These are phyloP conservation scores for Dalbergia oliveri DNA, from an alignment of 306 rosid genomes.

Conservation along the genomic window DNA sequence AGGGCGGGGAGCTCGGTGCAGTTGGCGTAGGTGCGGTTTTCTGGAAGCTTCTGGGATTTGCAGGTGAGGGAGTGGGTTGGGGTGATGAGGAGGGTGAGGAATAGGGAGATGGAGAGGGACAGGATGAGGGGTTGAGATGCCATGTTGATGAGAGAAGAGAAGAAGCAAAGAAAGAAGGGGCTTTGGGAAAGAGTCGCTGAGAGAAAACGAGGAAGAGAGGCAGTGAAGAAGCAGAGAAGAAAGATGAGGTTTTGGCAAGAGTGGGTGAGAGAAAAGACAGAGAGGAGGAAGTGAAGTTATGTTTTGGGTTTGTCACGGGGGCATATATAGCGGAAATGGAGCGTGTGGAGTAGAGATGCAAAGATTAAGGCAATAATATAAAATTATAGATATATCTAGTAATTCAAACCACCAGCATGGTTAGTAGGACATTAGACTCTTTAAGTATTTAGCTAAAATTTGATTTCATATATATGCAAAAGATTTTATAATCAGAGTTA, in stretches of 20 bases:
- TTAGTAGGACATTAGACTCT: too few relatives aligned
- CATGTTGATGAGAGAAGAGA: conserved; percentile 36
- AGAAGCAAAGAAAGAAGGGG: not conserved
- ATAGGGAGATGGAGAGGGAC: conserved; percentile 11
- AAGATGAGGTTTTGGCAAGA: not conserved
- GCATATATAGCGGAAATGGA: conserved; percentile 29
- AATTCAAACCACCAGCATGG: too few relatives aligned
- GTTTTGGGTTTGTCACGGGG: not conserved
- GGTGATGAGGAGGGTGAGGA: conserved; percentile 44
- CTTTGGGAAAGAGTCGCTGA: not conserved
- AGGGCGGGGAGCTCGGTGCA: conserved; percentile 68
- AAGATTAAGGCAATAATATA: too few relatives aligned
- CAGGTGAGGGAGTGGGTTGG: conserved; percentile 55
- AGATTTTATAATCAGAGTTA: too few relatives aligned
- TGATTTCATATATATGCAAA: too few relatives aligned
- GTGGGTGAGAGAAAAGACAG: too few relatives aligned
- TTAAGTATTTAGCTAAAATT: too few relatives aligned
- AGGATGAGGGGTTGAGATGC: conserved; percentile 41
- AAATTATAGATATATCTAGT: too few relatives aligned
- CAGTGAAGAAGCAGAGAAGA: too few relatives aligned
- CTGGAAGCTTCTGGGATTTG: conserved; percentile 51
- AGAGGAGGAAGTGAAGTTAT: not conserved
- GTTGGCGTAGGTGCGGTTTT: conserved; percentile 50
- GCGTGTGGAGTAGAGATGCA: not conserved
- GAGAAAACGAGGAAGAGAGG: not conserved